Base-by-base conservation (phyloP, 352 stramenopile genomes). In the Pythium chondricola region DNA sequence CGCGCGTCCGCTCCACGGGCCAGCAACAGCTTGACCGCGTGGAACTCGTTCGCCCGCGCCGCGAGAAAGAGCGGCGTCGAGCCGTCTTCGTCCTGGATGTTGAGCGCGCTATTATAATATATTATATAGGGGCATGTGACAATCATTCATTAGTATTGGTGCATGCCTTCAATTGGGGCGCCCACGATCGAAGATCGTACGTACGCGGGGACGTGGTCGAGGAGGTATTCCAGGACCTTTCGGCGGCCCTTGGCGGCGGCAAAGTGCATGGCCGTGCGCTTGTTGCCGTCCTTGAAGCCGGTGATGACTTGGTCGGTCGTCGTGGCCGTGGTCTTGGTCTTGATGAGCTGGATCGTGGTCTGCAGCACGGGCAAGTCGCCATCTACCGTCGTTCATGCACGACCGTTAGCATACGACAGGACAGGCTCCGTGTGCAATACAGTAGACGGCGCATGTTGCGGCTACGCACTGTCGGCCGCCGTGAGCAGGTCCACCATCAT, bases 241-340 rank as follows among this genome's bases (percentile, higher is more conserved):
- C 74, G 69, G 25, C 80, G 74, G 27, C 80, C 80, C 56, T 88
- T 87, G 44, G 70, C 69, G 10, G 77, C 80, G 4, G 80, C 77
- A 60, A 92, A 92, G 62, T 92, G 80, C 50, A 92, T 56, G 45
- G 77, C 73, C 55, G 69, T 80, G 59, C 80, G 80, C 63, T 89
- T 84, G 61, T 92, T 74, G 36, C 73, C 80, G 60, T 92, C 80
- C 52, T 87, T 88, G 61, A 86, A 92, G 41, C 83, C 75, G 56
- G 48, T 71, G 21, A 92, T 61, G 41, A 78, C 68, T 4, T 61
- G 56, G 0, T 18, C 44, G 4, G 56, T 39, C 37, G 69, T 65
- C 55, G 77, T 77, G n/a, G 67, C 49, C 48, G 78, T 74, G 40
- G 69, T 69, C 31, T 56, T 58, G 43, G 71, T 67, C 45, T 75